Evolutionary conservation across 2,329 filamentous ascomycete genomes (phyloP).

Genomic region (Xylaria sp.): DNA sequence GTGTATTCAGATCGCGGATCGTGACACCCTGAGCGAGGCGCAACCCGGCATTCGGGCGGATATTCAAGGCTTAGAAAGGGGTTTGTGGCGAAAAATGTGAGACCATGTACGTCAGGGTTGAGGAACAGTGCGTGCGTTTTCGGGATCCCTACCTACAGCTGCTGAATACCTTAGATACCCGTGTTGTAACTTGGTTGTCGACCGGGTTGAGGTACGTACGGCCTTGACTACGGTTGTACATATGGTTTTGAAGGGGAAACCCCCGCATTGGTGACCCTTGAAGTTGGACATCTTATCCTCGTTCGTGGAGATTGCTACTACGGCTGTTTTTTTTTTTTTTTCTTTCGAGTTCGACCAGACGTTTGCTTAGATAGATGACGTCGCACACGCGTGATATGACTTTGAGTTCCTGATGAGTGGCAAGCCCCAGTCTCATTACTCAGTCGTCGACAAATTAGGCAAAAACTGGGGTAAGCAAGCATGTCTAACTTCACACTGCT

Average conservation of each 20-base stretch:
- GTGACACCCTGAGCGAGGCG: not conserved
- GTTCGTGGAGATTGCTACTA: not conserved
- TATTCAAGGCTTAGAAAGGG: not conserved
- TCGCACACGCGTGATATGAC: not conserved
- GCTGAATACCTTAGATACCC: not conserved
- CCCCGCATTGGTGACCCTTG: not conserved
- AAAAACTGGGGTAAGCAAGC: not conserved
- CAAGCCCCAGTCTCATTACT: not conserved
- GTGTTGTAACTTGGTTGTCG: not conserved
- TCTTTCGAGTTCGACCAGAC: not conserved
- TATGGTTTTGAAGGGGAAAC: not conserved
- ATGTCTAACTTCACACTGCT: not conserved
- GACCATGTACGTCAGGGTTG: no score
- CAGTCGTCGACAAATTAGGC: not conserved
- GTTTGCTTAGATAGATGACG: not conserved
- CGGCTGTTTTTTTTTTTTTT: no score
- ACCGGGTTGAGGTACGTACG: not conserved
- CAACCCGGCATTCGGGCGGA: not conserved
- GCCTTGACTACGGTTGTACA: not conserved
- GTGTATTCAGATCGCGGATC: not conserved
- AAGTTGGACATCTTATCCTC: not conserved
- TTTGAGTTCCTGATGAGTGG: not conserved
- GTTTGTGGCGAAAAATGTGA: not conserved
- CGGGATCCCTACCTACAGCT: not conserved
- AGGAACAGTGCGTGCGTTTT: not conserved